Conservation (phyloP, 202 grass and related monocot genomes). For the Dendrocalamus latiflorus region DNA sequence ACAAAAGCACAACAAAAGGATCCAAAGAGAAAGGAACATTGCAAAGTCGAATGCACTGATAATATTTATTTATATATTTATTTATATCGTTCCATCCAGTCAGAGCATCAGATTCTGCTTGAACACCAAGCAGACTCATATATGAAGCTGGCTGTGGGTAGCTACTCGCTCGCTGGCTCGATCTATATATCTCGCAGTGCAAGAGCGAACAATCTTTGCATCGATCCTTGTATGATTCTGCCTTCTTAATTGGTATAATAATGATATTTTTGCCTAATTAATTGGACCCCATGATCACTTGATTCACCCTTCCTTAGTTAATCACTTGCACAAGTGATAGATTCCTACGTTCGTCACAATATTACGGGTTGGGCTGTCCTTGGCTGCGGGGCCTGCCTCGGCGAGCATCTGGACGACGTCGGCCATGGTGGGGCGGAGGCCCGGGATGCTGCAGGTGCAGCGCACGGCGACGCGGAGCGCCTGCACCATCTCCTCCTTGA, state of each 20-base stretch:
- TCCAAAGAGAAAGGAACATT: conserved; percentile 46
- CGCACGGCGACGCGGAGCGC: conserved; percentile 66
- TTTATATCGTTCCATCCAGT: conserved; percentile 35
- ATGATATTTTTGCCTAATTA: not conserved
- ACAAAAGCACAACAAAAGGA: conserved; percentile 20
- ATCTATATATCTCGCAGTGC: conserved; percentile 2
- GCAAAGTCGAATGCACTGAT: conserved; percentile 30
- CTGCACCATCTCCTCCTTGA: conserved; percentile 84
- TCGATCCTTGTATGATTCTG: not conserved
- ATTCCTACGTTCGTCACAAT: not conserved
- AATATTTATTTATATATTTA: no score
- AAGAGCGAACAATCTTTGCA: conserved; percentile 45
- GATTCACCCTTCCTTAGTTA: not conserved
- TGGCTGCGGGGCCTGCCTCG: conserved; percentile 38
- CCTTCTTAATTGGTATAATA: not conserved
- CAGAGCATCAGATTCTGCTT: conserved; percentile 95
- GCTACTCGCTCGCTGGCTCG: not conserved
- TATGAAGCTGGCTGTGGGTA: conserved; percentile 11
- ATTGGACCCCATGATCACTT: not conserved
- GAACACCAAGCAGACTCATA: conserved; percentile 66
- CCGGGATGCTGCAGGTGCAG: conserved; percentile 72
- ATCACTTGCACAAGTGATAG: not conserved
- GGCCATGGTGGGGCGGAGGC: conserved; percentile 75
- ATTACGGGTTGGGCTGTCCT: conserved; percentile 26
- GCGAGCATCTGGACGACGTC: conserved; percentile 89